Conservation (phyloP, 2,329 filamentous ascomycete species). For the Pseudogymnoascus sp. region DNA sequence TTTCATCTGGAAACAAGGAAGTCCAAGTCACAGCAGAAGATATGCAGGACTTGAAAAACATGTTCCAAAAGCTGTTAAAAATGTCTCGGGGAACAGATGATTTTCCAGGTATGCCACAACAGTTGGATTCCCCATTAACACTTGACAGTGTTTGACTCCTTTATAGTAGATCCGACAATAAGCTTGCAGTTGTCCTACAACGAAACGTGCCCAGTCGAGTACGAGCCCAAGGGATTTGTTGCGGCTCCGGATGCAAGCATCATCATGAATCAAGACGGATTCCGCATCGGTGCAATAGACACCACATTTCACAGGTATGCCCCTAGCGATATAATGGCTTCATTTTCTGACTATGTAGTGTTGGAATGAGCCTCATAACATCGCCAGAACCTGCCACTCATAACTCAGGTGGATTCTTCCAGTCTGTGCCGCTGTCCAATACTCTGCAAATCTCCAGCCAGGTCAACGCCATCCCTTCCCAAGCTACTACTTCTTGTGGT, state of each 20-base stretch:
- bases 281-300: background rate
- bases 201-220: background rate
- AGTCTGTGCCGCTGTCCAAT: background rate
- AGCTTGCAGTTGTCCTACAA: slow-evolving; percentile 3
- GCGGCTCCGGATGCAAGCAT: background rate
- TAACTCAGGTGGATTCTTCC: too few species aligned
- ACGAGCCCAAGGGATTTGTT: background rate
- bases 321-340: background rate
- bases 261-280: background rate
- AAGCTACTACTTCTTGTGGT: background rate
- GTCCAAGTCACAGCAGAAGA: background rate
- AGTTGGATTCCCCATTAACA: background rate
- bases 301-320: background rate
- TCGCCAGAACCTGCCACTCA: background rate
- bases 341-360: background rate
- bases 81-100: background rate
- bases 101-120: background rate
- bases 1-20: background rate
- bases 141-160: background rate
- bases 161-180: background rate
- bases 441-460: background rate
- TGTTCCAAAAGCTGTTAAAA: background rate
- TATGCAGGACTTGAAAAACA: background rate
- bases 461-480: background rate
- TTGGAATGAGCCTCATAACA: background rate